Base-by-base conservation (phyloP, 768 basidiomycete species). In the Rubroboletus satanas region DNA sequence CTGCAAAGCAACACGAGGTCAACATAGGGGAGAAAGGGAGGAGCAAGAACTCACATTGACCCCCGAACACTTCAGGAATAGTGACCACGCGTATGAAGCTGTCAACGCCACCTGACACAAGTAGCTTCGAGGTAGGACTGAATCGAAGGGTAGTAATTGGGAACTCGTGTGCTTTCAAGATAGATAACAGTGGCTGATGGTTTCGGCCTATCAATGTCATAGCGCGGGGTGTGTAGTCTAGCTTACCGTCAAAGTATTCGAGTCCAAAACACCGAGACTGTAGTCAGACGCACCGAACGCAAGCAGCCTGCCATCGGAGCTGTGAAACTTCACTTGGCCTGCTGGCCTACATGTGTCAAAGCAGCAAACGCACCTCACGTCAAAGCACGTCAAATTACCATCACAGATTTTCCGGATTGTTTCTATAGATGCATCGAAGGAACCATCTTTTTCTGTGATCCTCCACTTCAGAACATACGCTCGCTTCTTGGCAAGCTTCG, bases 141-240 rank as follows among this genome's bases (percentile, higher is more conserved):
- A 99, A 99, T 55, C 82, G 82, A 52, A 99, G 72, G 5, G 89
- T 84, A 1, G 97, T 98, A 6, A 91, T 83, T 5, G 97, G 90
- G 70, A 98, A 93, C 56, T 95, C 93, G 70, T 98, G 96, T 0
- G 97, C 90, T 71, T 90, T 91, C 54, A 98, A 76, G 57, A 99
- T 97, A 18, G 85, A 85, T 31, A 92, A 72, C 12, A 93, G 68
- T 1, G 94, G 95, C 95, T 98, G n/a, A 62, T 21, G 31, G 41
- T 39, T 47, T 56, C 37, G 4, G 14, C 12, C 3, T 8, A 26
- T 65, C 17, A 56, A 43, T 39, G n/a, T 41, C 43, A 45, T 26
- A 15, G 12, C 23, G 28, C 15, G 49, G 39, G 23, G 21, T 28
- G 17, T 26, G 23, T 2, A 28, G 47, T 57, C 23, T 51, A 37